Evolutionary conservation across 306 rosid species (phyloP).

Genomic region (Spatholobus suberectus): DNA sequence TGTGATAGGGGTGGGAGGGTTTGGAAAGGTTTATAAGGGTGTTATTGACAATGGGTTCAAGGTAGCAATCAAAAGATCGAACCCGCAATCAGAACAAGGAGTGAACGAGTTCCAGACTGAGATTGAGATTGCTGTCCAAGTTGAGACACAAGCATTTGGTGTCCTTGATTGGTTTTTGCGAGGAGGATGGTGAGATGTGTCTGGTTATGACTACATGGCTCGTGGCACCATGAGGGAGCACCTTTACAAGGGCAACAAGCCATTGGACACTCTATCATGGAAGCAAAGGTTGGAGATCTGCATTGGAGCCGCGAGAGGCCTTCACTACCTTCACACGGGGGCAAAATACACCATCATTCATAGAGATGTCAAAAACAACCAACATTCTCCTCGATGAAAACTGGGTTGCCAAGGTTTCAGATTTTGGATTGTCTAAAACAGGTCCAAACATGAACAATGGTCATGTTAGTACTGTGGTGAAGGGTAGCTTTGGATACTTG

Average conservation of each 20-base stretch:
- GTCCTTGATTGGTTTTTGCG: constrained; percentile 64
- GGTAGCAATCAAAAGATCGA: constrained; percentile 60
- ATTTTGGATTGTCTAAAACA: constrained; percentile 63
- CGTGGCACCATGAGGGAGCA: constrained; percentile 65
- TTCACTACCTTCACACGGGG: constrained; percentile 70
- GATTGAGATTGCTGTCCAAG: constrained; percentile 64
- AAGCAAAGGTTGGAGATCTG: constrained; percentile 68
- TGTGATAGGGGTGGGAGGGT: constrained; percentile 70
- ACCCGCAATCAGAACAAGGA: constrained; percentile 64
- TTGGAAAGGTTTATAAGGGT: constrained; percentile 64
- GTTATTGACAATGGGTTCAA: constrained; percentile 52
- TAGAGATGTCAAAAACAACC: constrained; percentile 65
- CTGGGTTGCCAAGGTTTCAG: constrained; percentile 67
- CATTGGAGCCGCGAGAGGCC: constrained; percentile 69
- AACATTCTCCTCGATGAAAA: constrained; percentile 65
- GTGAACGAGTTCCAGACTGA: constrained; percentile 61
- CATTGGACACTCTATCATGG: constrained; percentile 49
- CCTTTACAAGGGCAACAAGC: constrained; percentile 54
- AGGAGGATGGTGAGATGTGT: constrained; percentile 59
- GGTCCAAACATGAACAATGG: constrained; percentile 60
- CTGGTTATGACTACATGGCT: constrained; percentile 65
- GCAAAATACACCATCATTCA: constrained; percentile 65
- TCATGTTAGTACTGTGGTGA: constrained; percentile 64
- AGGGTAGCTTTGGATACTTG: constrained; percentile 68
- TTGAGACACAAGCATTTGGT: constrained; percentile 64